Evolutionary conservation across 345 rosid genomes (phyloP).

Genomic region (Excoecaria agallocha): DNA sequence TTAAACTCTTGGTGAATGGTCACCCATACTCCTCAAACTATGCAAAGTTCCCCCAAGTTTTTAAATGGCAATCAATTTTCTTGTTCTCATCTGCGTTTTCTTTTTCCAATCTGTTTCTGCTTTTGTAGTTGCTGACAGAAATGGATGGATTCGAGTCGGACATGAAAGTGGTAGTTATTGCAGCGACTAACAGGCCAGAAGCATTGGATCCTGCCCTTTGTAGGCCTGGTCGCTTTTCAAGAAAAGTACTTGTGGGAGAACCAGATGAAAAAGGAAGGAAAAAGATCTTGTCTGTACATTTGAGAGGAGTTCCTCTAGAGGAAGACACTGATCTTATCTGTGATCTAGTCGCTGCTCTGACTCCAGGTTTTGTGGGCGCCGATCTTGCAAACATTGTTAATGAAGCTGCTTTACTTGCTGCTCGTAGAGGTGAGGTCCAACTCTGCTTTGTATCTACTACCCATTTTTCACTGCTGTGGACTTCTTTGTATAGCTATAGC

Average conservation of each 20-base stretch:
- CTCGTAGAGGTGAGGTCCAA: conserved; percentile 68
- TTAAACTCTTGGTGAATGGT: background rate
- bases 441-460: background rate
- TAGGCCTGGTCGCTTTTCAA: conserved; percentile 95
- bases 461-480: background rate
- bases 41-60: background rate
- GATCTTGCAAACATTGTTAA: conserved; percentile 94
- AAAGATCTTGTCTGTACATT: conserved; percentile 79
- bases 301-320: conserved; percentile 82
- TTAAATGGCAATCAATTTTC: conserved; percentile 1
- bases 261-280: conserved; percentile 92
- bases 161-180: conserved; percentile 79
- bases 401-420: conserved; percentile 96
- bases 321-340: conserved; percentile 71
- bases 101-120: conserved; percentile 9
- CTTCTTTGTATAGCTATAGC: background rate
- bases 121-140: conserved; percentile 85
- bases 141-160: conserved; percentile 96
- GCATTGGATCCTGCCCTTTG: conserved; percentile 93
- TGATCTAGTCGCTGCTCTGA: conserved; percentile 75
- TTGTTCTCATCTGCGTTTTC: background rate
- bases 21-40: background rate
- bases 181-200: conserved; percentile 95
- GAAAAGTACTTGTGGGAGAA: conserved; percentile 86
- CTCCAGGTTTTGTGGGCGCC: conserved; percentile 93